Base-by-base conservation (phyloP, 78 protist species). In the Cavenderia fasciculata region DNA sequence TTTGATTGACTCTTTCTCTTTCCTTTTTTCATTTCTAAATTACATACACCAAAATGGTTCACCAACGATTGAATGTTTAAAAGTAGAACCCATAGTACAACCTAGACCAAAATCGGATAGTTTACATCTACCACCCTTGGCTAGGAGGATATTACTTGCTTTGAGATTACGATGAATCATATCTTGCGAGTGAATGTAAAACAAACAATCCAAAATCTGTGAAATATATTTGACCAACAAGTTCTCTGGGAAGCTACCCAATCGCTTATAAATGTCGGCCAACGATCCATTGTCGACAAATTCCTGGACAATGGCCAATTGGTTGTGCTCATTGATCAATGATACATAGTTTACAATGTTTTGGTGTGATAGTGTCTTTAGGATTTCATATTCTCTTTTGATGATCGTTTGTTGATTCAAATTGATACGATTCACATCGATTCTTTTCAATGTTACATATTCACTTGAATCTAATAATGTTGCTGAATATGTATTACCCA, bases 111-210 rank as follows among this genome's bases (percentile, higher is more conserved):
- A 85, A 31, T 92, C 95, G 29, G 89, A 78, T 23, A 92, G 46
- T 47, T 63, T 66, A 23, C 69, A 56, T 57, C 65, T 66, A 18
- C 79, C 79, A 27, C 88, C 87, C 25, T 59, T 84, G 18, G 77
- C 82, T 71, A 89, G 38, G 8, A 94, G 49, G 18, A 86, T 69
- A 73, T 94, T 94, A n/a, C 52, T 72, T 34, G 96, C 49, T 33
- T 92, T 94, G n/a, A 94, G 46, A 70, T 94, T 92, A 1, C 94
- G 74, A 54, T 94, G 96, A 36, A 87, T 84, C 10, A 94, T 41
- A 6, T 70, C 61, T 38, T 94, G 73, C n/a, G 77, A 23, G 73
- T 94, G 96, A 6, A 94, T 65, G 54, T 71, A 87, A 2, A 38
- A 34, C n/a, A 85, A 43, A 43, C 72, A 29, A 2, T 82, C 90